Percentiles rank a stretch among this genome's conserved stretches.
These are phyloP conservation scores for Geranium incanum DNA, from an alignment of 441 rosid genomes.

Conservation along the genomic window DNA sequence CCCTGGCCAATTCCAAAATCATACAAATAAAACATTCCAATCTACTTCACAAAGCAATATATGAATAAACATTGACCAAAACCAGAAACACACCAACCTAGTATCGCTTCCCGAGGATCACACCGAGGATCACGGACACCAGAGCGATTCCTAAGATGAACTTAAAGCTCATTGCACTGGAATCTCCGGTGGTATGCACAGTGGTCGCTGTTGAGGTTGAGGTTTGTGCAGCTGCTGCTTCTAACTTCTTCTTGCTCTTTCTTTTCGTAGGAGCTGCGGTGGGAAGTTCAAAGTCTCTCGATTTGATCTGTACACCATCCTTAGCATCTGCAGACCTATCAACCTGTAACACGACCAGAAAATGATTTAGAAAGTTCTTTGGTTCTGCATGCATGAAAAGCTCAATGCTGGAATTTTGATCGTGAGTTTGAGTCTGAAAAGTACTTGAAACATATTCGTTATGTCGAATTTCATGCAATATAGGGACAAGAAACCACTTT, in stretches of 20 bases:
- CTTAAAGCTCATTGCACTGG: constrained; percentile 41
- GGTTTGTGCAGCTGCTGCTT: constrained; percentile 31
- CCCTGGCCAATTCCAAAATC: constrained; percentile 26
- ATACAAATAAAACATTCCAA: constrained; percentile 23
- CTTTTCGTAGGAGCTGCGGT: constrained; percentile 62
- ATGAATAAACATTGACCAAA: constrained; percentile 19
- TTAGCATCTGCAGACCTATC: constrained; percentile 8
- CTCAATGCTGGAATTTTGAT: background rate
- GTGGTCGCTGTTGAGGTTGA: constrained; percentile 30
- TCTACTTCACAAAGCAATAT: constrained; percentile 16
- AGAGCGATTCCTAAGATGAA: constrained; percentile 59
- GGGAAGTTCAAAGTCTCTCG: constrained; percentile 57
- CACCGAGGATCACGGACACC: constrained; percentile 61
- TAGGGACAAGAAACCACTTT: no score
- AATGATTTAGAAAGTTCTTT: background rate
- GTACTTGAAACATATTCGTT: no score
- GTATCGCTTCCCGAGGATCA: constrained; percentile 72
- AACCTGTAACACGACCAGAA: constrained; percentile 34
- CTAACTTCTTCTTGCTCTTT: constrained; percentile 72
- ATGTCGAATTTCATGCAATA: no score
- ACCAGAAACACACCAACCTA: constrained; percentile 31
- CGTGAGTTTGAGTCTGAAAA: no score
- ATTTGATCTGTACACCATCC: constrained; percentile 44
- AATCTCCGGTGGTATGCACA: constrained; percentile 17
- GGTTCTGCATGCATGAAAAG: background rate